Evolutionary conservation across 768 basidiomycete species (phyloP).

Genomic region (Podaxis sp.): DNA sequence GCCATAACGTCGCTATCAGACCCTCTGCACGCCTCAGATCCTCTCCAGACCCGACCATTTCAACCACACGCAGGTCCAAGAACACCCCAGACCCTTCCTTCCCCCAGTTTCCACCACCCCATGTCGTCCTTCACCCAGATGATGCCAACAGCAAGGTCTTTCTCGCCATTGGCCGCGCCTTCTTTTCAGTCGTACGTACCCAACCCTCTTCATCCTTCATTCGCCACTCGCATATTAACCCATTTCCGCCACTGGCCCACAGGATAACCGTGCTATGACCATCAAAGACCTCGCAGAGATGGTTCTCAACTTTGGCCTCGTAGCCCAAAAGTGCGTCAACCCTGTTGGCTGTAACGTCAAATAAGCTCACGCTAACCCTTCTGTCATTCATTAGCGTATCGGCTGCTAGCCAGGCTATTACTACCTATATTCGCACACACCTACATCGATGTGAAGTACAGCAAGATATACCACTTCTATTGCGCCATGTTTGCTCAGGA

Average conservation of each 20-base stretch:
- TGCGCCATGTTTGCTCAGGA: slow-evolving; percentile 72
- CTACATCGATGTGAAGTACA: slow-evolving; percentile 68
- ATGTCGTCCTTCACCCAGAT: slow-evolving; percentile 71
- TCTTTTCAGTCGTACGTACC: slow-evolving; percentile 67
- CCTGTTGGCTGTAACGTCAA: slow-evolving; percentile 5
- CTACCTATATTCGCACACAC: slow-evolving; percentile 78
- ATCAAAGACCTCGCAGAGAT: slow-evolving; percentile 83
- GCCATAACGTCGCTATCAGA: slow-evolving; percentile 50
- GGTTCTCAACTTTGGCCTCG: slow-evolving; percentile 60
- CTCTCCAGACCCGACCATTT: slow-evolving; percentile 25
- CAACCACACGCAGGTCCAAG: slow-evolving; percentile 23
- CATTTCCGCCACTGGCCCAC: background rate
- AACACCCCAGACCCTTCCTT: slow-evolving; percentile 21
- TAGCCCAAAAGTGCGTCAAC: slow-evolving; percentile 67
- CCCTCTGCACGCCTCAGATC: slow-evolving; percentile 53
- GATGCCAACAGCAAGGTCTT: slow-evolving; percentile 74
- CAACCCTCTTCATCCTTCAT: slow-evolving; percentile 14
- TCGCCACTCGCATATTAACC: slow-evolving; percentile 15
- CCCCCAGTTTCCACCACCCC: slow-evolving; percentile 57
- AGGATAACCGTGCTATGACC: slow-evolving; percentile 85
- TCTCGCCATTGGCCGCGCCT: slow-evolving; percentile 68
- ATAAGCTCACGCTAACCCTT: slow-evolving; percentile 7
- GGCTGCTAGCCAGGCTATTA: slow-evolving; percentile 80
- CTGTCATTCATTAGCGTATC: slow-evolving; percentile 49
- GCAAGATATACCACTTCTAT: slow-evolving; percentile 71